phyloP scores from a whole-genome alignment of 2,329 filamentous ascomycete genomes.

The Scedosporium boydii region DNA sequence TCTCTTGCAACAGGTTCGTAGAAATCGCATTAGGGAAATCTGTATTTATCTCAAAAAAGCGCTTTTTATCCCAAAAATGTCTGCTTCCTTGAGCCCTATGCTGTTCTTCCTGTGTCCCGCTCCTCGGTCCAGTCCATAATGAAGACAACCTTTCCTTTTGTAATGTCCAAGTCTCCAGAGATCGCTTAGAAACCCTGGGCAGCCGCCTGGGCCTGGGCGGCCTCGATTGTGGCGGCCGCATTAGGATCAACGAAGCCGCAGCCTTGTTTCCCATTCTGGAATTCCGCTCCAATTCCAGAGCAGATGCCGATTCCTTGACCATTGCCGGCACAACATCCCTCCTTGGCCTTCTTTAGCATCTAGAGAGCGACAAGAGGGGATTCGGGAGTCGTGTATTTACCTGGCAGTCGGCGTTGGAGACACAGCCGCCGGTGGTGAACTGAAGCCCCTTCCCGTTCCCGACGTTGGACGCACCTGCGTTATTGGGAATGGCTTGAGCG shows the following conservation, averaged over 20 bases:
- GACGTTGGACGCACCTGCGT: slow-evolving; percentile 15
- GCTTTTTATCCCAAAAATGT: too few relatives aligned
- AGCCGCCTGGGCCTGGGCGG: slow-evolving; percentile 9
- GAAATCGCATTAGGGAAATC: too few relatives aligned
- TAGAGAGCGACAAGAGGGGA: too few relatives aligned
- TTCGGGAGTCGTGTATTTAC: slow-evolving; percentile 7
- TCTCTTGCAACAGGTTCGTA: too few relatives aligned
- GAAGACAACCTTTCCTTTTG: too few relatives aligned
- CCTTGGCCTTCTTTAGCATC: background rate
- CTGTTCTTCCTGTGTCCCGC: too few relatives aligned
- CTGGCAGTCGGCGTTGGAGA: slow-evolving; percentile 17
- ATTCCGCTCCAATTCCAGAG: slow-evolving; percentile 18
- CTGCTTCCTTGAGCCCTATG: too few relatives aligned
- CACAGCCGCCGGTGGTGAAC: slow-evolving; percentile 14
- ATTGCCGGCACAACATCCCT: slow-evolving; percentile 18
- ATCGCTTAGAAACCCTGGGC: slow-evolving; percentile 10
- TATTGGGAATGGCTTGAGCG: slow-evolving; percentile 15
- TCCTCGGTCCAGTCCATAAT: too few relatives aligned
- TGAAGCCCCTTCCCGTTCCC: slow-evolving; percentile 14
- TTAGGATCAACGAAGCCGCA: slow-evolving; percentile 20
- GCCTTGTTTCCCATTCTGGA: slow-evolving; percentile 21
- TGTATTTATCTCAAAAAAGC: too few relatives aligned
- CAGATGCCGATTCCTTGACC: slow-evolving; percentile 17
- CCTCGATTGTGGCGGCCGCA: slow-evolving; percentile 6
- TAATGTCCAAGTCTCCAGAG: too few relatives aligned